These are phyloP conservation scores for Nematocida sp. DNA, from an alignment of 371 early-diverging fungal genomes.

Conservation along the genomic window DNA sequence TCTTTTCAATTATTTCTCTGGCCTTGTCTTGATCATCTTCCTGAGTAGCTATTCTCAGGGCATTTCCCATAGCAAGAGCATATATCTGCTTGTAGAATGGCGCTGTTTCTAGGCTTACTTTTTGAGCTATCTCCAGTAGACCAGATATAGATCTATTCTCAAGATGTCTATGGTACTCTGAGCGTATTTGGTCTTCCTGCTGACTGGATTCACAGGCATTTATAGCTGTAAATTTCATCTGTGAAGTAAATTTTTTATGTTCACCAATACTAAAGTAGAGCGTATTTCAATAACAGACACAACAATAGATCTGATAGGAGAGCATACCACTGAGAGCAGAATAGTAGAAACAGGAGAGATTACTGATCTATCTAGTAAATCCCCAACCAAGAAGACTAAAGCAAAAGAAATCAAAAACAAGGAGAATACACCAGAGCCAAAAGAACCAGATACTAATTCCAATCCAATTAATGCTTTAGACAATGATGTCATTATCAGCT, in stretches of 20 bases:
- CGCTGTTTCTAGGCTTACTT: not conserved
- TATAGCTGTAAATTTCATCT: slow-evolving; percentile 42
- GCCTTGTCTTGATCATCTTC: not conserved
- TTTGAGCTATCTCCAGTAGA: not conserved
- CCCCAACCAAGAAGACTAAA: not conserved
- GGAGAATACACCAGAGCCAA: not conserved
- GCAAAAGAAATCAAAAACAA: not conserved
- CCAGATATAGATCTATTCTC: not conserved
- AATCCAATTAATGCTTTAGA: too few species aligned
- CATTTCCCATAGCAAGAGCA: not conserved
- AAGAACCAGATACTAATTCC: too few species aligned
- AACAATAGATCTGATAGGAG: not conserved
- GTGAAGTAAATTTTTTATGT: slow-evolving; percentile 25
- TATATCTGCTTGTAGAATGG: not conserved
- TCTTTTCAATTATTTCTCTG: not conserved
- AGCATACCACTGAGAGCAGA: not conserved
- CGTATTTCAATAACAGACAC: not conserved
- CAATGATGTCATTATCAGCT: too few species aligned
- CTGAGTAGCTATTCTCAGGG: not conserved
- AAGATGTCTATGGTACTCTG: not conserved
- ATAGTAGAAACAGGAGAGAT: not conserved
- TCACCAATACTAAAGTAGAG: not conserved
- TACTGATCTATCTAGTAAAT: too few species aligned
- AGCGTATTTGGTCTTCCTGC: not conserved
- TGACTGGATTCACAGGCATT: not conserved